These are phyloP conservation scores for Phytophthora constricta DNA, from an alignment of 352 stramenopile genomes.

Conservation along the genomic window DNA sequence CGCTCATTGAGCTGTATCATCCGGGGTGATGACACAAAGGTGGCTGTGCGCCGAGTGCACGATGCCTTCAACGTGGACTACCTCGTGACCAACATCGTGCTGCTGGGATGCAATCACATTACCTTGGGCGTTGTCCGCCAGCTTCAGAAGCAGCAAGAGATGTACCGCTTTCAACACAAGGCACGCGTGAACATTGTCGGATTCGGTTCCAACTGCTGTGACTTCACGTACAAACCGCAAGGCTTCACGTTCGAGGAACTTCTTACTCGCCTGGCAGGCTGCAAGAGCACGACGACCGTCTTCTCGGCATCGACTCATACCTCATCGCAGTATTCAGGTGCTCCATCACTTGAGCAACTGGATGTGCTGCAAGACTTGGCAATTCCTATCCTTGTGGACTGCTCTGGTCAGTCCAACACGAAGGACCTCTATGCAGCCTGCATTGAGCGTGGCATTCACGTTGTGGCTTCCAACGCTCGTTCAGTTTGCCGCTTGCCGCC, in stretches of 20 bases:
- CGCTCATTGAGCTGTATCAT: conserved; percentile 83
- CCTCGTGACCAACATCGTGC: conserved; percentile 71
- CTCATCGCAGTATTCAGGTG: conserved; percentile 39
- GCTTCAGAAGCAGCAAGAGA: conserved; percentile 61
- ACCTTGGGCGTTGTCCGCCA: conserved; percentile 67
- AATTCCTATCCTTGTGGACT: conserved; percentile 78
- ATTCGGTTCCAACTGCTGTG: conserved; percentile 68
- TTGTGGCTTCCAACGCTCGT: conserved; percentile 73
- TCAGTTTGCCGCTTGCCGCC: conserved; percentile 59
- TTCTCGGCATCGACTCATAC: conserved; percentile 27
- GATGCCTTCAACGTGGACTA: conserved; percentile 86
- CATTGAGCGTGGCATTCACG: conserved; percentile 74
- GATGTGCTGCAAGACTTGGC: conserved; percentile 71
- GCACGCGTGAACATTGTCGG: conserved; percentile 70
- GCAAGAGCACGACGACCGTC: conserved; percentile 40
- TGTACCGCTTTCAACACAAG: conserved; percentile 78
- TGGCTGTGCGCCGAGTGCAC: conserved; percentile 78
- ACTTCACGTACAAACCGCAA: conserved; percentile 62
- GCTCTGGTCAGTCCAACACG: conserved; percentile 60
- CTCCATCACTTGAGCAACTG: conserved; percentile 56
- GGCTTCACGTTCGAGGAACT: conserved; percentile 65
- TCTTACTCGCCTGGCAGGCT: conserved; percentile 44
- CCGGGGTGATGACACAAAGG: conserved; percentile 67
- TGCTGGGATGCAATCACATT: conserved; percentile 80
- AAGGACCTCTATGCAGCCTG: conserved; percentile 64